Percentiles rank a stretch among this genome's conserved stretches.
These are phyloP conservation scores for Rhododendron mucronatum DNA, from an alignment of 148 eudicot genomes.

Conservation along the genomic window DNA sequence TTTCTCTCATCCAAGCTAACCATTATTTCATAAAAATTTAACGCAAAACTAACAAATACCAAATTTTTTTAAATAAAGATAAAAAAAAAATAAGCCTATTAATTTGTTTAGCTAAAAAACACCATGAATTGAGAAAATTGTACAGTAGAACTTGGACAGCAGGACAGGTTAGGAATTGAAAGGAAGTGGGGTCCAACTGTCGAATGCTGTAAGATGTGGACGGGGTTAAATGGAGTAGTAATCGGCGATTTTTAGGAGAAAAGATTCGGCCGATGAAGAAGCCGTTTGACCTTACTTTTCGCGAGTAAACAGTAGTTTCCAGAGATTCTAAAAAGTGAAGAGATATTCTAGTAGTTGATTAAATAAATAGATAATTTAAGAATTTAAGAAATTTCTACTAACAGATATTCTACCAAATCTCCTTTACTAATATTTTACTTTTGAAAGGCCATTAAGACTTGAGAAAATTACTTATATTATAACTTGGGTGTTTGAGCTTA, in stretches of 20 bases:
- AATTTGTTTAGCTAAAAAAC: too few species aligned
- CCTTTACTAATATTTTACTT: too few species aligned
- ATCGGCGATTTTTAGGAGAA: not conserved
- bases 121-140: too few species aligned
- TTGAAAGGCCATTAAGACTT: not conserved
- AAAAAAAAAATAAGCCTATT: too few species aligned
- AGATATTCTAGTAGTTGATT: not conserved
- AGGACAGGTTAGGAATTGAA: not conserved
- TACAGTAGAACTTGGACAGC: too few species aligned
- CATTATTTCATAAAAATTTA: too few species aligned
- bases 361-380: not conserved
- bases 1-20: too few species aligned
- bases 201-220: not conserved
- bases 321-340: not conserved
- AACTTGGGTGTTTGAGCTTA: not conserved
- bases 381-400: not conserved
- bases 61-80: too few species aligned
- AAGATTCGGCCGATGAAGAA: not conserved
- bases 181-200: constrained; percentile 10
- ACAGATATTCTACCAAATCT: not conserved
- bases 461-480: too few species aligned
- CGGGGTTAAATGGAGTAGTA: not conserved
- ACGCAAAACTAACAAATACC: too few species aligned
- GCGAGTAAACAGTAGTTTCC: not conserved
- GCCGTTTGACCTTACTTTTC: not conserved